Evolutionary conservation across 257 asterid genomes (phyloP), one percentile per base, ranked within the genome.

Genomic region (Ilex aquifolium): DNA sequence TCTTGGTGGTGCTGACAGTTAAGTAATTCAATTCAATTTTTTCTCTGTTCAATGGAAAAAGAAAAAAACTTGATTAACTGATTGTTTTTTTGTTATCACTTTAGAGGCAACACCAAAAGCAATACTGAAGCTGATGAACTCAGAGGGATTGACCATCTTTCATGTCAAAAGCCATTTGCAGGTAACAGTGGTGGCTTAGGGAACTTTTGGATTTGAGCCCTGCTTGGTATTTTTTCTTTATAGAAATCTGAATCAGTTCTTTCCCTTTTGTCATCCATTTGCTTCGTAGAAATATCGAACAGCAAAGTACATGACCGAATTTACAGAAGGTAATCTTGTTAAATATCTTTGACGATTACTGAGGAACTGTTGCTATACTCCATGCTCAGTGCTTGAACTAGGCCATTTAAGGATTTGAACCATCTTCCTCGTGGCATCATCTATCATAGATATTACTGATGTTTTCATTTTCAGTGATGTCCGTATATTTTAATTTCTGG

Each of bases 121-220:
- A 59, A 72, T 78, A 14, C 82, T 80, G 10, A 83, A 72, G 59
- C 72, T 80, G 56, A 83, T 83, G 90, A 66, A 83, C 31, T 78
- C 78, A 40, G 72, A 69, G 5, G 81, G 78, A 69, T 55, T 82
- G 55, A 83, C 85, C 30, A 68, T 83, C 44, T 72, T 74, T 64
- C 86, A 83, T 53, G 46, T 83, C 57, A 83, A 83, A 74, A 83
- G 90, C 72, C 90, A 83, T 64, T 57, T 83, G 58, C 90, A 83
- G 85, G 88, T 78, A 55, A 53, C 5, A 1, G 3, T 15, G 11
- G 21, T 2, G 10, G 46, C 15, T 10, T 36, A 36, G 1, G 42
- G 42, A 36, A 36, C 42, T 36, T 36, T 36, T 4, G 5, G 5
- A 8, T 36, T 36, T 36, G 42, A 36, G 8, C 42, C 42, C 42